Evolutionary conservation across 2,329 filamentous ascomycete genomes (phyloP).

Genomic region (Aspergillus pseudonomiae): DNA sequence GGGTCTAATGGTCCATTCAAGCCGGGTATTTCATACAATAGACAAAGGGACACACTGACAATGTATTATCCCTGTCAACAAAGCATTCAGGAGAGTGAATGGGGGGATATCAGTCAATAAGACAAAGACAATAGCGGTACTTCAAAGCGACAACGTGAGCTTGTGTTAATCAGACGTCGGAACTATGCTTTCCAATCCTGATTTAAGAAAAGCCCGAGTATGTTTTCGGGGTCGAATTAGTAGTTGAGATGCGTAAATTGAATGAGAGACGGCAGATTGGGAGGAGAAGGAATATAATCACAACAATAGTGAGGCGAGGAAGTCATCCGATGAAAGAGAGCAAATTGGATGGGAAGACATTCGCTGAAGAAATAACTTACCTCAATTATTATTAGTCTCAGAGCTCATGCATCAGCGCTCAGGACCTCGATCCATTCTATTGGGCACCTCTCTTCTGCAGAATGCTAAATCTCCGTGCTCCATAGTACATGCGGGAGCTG

Average conservation of each 20-base stretch:
- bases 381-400: slow-evolving; percentile 6
- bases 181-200: background rate
- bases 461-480: slow-evolving; percentile 16
- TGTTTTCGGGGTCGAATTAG: no score
- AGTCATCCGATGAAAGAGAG: slow-evolving; percentile 2
- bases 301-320: background rate
- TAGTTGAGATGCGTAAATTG: no score
- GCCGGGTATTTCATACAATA: background rate
- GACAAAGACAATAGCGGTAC: background rate
- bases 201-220: background rate
- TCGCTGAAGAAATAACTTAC: slow-evolving; percentile 3
- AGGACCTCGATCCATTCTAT: background rate
- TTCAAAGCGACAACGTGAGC: background rate
- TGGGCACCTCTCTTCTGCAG: slow-evolving; percentile 15
- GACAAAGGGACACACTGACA: slow-evolving; percentile 5
- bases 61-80: background rate
- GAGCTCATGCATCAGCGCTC: slow-evolving; percentile 12
- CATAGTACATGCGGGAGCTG: slow-evolving; percentile 13
- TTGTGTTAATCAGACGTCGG: background rate
- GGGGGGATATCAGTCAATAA: background rate
- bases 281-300: background rate
- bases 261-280: background rate
- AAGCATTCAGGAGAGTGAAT: background rate
- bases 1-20: background rate
- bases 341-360: background rate